Evolutionary conservation across 164 flowering plant genomes (phyloP).

Genomic region (Berberis thunbergii): DNA sequence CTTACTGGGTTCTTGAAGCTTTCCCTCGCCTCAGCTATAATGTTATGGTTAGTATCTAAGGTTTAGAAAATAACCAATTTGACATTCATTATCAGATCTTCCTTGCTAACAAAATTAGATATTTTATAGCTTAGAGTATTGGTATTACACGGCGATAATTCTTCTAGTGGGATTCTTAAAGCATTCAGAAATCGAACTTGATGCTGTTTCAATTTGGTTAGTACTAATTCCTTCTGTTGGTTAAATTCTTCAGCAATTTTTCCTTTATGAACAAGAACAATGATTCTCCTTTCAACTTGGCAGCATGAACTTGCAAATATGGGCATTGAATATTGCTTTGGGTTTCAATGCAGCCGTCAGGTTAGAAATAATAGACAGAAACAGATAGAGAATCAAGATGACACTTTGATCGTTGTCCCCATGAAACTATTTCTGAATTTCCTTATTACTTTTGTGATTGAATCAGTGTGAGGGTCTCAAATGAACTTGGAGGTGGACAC

Average conservation of each 20-base stretch:
- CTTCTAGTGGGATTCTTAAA: constrained; percentile 22
- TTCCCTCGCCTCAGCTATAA: no score
- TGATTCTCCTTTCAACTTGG: not conserved
- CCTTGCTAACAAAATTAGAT: no score
- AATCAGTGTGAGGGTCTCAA: constrained; percentile 3
- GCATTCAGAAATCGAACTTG: constrained; percentile 16
- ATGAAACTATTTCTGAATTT: not conserved
- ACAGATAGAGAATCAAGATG: not conserved
- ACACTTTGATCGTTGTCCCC: not conserved
- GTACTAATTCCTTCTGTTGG: constrained; percentile 13
- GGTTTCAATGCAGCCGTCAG: constrained; percentile 51
- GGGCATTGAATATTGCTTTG: constrained; percentile 37
- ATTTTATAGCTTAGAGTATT: constrained; percentile 33
- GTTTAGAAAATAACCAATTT: not conserved
- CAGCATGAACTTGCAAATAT: constrained; percentile 40
- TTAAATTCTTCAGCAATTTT: not conserved
- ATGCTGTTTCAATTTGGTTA: constrained; percentile 14
- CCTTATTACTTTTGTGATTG: not conserved
- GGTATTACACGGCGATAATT: constrained; percentile 24
- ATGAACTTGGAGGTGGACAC: not conserved
- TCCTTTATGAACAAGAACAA: no score
- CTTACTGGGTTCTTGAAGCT: not conserved
- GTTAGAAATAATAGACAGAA: constrained; percentile 5
- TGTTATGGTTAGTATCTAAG: not conserved
- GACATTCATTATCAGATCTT: no score